phyloP scores from a whole-genome alignment of 1,284 basidiomycete species.

The Ceratobasidium sp. region DNA sequence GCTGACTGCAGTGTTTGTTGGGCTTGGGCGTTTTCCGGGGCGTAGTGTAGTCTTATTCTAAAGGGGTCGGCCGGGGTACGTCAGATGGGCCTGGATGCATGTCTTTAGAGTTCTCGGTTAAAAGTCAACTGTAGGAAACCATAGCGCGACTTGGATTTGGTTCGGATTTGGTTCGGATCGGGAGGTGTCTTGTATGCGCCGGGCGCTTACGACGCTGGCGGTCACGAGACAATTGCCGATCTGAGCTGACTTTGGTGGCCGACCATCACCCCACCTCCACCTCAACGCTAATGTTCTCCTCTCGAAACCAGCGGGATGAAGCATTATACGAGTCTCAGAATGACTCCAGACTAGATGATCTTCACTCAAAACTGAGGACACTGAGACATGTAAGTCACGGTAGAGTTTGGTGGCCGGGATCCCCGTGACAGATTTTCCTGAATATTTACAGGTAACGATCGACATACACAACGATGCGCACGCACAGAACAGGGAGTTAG shows the following conservation, averaged over 20 bases:
- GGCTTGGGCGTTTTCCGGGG: too few species aligned
- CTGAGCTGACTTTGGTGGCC: neutral
- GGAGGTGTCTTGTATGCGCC: too few species aligned
- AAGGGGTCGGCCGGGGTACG: too few species aligned
- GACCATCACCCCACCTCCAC: neutral
- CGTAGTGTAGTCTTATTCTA: too few species aligned
- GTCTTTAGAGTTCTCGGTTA: too few species aligned
- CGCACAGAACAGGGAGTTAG: conserved; percentile 80
- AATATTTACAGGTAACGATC: conserved; percentile 72
- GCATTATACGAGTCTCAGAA: conserved; percentile 77
- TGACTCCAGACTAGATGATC: conserved; percentile 81
- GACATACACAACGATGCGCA: conserved; percentile 86
- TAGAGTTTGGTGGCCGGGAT: conserved; percentile 47
- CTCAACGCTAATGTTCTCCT: conserved; percentile 28
- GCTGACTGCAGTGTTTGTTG: too few species aligned
- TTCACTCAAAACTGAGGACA: conserved; percentile 83
- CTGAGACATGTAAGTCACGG: conserved; percentile 73
- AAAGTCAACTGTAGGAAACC: too few species aligned
- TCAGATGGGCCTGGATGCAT: too few species aligned
- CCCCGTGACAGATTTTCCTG: conserved; percentile 21
- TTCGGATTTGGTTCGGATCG: too few species aligned
- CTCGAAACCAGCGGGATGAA: conserved; percentile 48
- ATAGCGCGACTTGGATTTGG: too few species aligned
- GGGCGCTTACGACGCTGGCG: too few species aligned
- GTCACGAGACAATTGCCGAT: neutral